These are phyloP conservation scores for Trebouxia gelatinosa DNA, from an alignment of 163 green algal species.

Conservation along the genomic window DNA sequence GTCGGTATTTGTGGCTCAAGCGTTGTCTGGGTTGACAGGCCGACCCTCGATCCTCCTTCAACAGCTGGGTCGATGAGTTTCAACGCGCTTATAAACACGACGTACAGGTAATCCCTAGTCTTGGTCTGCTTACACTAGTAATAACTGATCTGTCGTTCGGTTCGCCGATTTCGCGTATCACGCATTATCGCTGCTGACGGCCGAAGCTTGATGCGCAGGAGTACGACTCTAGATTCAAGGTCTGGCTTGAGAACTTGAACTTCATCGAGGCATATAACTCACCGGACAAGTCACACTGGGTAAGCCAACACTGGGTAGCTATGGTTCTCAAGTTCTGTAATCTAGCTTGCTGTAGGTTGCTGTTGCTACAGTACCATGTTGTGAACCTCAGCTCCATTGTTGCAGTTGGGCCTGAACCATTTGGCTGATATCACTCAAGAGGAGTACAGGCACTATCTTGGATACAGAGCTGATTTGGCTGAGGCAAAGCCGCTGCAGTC, in stretches of 20 bases:
- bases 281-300: conserved; percentile 51
- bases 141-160: neutral
- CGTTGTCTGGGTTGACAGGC: conserved; percentile 20
- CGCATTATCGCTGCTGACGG: no score
- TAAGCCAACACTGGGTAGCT: conserved; percentile 16
- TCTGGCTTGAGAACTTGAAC: conserved; percentile 80
- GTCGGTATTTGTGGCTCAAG: conserved; percentile 22
- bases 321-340: no score
- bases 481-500: conserved; percentile 5
- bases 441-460: conserved; percentile 74
- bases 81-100: conserved; percentile 53
- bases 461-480: conserved; percentile 53
- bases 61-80: conserved; percentile 50
- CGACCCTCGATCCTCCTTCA: conserved; percentile 33
- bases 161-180: no score
- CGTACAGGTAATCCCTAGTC: conserved; percentile 39
- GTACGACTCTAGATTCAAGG: conserved; percentile 62
- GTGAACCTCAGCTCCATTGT: no score
- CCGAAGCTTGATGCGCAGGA: conserved; percentile 64
- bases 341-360: no score
- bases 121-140: neutral
- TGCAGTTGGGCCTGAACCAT: conserved; percentile 75
- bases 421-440: conserved; percentile 83
- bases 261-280: conserved; percentile 78
- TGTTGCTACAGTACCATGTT: no score